These are phyloP conservation scores for Teratosphaeria epicoccoides DNA, from an alignment of 2,329 filamentous ascomycete species.

Conservation along the genomic window DNA sequence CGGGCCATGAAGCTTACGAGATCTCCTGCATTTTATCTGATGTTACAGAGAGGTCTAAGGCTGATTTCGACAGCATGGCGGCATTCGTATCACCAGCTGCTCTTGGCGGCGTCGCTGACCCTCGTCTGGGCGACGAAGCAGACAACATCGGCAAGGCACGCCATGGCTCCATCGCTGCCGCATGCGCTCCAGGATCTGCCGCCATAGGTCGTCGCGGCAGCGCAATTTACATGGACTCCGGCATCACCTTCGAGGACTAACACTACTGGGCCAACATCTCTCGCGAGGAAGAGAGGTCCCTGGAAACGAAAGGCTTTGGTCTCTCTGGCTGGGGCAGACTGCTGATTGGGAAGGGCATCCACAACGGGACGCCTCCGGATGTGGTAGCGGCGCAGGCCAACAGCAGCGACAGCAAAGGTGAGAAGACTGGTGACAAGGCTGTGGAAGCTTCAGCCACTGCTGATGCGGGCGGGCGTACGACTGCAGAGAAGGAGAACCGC, in stretches of 20 bases:
- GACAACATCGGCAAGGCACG: neutral
- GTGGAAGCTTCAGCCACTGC: neutral
- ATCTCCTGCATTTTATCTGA: neutral
- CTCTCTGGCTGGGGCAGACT: neutral
- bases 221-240: constrained; percentile 4
- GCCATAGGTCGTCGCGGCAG: constrained; percentile 5
- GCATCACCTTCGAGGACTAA: constrained; percentile 31
- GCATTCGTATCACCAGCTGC: neutral
- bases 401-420: constrained; percentile 2
- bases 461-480: neutral
- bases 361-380: neutral
- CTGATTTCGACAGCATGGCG: neutral
- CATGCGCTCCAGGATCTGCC: neutral
- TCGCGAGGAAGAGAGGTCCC: constrained; percentile 23
- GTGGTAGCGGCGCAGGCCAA: neutral
- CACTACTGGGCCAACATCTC: constrained; percentile 29
- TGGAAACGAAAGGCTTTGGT: neutral
- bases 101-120: constrained; percentile 8
- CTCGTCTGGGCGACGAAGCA: constrained; percentile 1
- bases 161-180: neutral
- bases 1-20: neutral
- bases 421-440: neutral
- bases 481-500: neutral
- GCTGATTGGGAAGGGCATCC: neutral
- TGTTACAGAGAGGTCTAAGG: neutral